These are phyloP conservation scores for Aegilops tauschii DNA, from an alignment of 176 grass and related monocot species.

Conservation along the genomic window DNA sequence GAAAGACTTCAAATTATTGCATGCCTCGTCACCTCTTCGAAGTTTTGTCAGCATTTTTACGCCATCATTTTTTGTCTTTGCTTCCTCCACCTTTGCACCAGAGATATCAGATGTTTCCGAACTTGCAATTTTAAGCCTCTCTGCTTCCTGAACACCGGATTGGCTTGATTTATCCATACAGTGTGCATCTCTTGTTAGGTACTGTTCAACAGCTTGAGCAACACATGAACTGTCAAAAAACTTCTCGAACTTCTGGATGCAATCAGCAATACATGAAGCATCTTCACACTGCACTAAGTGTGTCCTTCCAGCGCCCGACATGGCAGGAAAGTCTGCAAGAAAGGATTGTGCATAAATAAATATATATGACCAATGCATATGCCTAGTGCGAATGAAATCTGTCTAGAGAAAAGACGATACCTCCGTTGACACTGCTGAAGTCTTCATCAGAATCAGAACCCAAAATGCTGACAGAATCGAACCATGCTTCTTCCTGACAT, in stretches of 20 bases:
- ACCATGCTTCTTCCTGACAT: constrained; percentile 92
- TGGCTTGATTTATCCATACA: constrained; percentile 41
- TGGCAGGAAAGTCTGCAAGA: constrained; percentile 61
- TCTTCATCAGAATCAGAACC: constrained; percentile 96
- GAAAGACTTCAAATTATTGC: constrained; percentile 35
- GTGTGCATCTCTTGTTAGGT: constrained; percentile 51
- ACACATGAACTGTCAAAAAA: constrained; percentile 42
- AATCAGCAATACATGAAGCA: constrained; percentile 55
- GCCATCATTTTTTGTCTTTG: constrained; percentile 35
- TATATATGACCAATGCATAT: neutral
- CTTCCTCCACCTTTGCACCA: constrained; percentile 38
- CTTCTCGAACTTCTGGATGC: constrained; percentile 58
- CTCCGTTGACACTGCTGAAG: constrained; percentile 88
- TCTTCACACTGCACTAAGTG: constrained; percentile 65
- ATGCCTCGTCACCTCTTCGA: constrained; percentile 53
- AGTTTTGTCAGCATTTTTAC: constrained; percentile 48
- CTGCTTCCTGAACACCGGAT: constrained; percentile 30
- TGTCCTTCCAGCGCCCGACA: constrained; percentile 36
- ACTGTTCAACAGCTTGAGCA: constrained; percentile 55
- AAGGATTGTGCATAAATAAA: constrained; percentile 20
- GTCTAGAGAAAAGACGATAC: constrained; percentile 37
- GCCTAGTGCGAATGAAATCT: neutral
- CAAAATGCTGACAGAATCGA: constrained; percentile 83
- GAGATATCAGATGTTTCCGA: constrained; percentile 30
- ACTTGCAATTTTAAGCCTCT: constrained; percentile 35